These are phyloP conservation scores for Rhizophora apiculata DNA, from an alignment of 345 rosid genomes.

Conservation along the genomic window DNA sequence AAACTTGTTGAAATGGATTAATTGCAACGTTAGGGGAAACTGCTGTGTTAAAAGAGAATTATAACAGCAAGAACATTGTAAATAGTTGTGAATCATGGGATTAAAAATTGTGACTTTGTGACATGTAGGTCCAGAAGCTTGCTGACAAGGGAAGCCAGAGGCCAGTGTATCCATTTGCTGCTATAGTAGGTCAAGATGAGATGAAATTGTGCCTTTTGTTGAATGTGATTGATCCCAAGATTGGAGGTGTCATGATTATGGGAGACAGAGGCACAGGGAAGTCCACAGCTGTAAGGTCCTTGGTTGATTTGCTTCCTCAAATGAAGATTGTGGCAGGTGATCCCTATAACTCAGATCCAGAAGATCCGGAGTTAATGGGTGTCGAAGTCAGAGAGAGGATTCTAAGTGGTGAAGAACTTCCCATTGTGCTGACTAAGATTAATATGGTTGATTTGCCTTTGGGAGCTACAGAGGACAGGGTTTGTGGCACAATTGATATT, in stretches of 20 bases:
- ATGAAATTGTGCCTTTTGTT: constrained; percentile 89
- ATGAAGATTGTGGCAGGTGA: constrained; percentile 79
- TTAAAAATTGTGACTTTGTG: constrained; percentile 8
- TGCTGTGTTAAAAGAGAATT: neutral
- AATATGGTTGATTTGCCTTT: constrained; percentile 97
- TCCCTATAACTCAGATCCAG: constrained; percentile 89
- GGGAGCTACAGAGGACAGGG: constrained; percentile 97
- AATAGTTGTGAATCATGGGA: constrained; percentile 10
- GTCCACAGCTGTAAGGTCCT: constrained; percentile 85
- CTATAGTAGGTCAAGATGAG: constrained; percentile 97
- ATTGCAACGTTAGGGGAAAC: neutral
- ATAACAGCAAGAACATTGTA: neutral
- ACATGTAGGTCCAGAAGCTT: constrained; percentile 51
- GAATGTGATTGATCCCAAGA: constrained; percentile 93
- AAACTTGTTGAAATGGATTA: neutral
- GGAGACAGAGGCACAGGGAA: constrained; percentile 95
- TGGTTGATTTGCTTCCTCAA: constrained; percentile 88
- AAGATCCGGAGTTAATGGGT: constrained; percentile 92
- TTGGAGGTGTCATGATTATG: constrained; percentile 97
- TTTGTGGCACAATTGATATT: constrained; percentile 94
- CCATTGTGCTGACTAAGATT: constrained; percentile 51
- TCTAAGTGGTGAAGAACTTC: constrained; percentile 50
- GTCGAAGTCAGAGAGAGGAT: constrained; percentile 71
- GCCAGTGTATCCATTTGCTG: constrained; percentile 88
- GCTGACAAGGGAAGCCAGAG: constrained; percentile 68